Percentiles rank a stretch among this genome's conserved stretches.
phyloP scores from a whole-genome alignment of 495 filamentous ascomycete species.

The Aspergillus coremiiformis region DNA sequence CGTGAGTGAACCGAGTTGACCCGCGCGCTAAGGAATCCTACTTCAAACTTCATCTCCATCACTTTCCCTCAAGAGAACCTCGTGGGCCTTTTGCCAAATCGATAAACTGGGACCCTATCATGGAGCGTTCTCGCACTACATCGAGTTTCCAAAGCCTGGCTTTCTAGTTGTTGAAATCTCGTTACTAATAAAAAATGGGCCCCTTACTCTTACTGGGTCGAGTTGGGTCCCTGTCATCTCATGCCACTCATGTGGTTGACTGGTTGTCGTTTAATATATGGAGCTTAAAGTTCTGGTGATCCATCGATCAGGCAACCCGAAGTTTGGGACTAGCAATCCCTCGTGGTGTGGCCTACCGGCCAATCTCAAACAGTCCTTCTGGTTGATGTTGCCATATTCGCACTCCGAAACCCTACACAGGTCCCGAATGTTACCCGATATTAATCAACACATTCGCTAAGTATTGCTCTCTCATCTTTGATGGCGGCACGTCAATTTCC shows the following conservation, averaged over 20 bases:
- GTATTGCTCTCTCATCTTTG: not conserved
- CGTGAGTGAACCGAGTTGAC: slow-evolving; percentile 10
- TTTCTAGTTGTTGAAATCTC: not conserved
- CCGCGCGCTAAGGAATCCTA: slow-evolving; percentile 5
- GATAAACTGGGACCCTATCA: not conserved
- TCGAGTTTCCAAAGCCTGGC: not conserved
- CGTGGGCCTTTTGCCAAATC: not conserved
- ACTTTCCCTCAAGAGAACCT: not conserved
- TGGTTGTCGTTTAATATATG: slow-evolving; percentile 11
- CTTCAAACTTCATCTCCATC: slow-evolving; percentile 1
- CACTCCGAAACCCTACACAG: not conserved
- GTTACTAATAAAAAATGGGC: slow-evolving; percentile 1
- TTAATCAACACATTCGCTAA: not conserved
- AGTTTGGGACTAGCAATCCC: slow-evolving; percentile 7
- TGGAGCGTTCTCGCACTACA: not conserved
- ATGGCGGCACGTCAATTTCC: slow-evolving; percentile 10
- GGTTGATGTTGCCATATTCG: not conserved
- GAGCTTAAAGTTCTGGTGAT: slow-evolving; percentile 10
- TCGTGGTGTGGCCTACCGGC: slow-evolving; percentile 5
- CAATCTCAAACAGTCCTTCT: not conserved
- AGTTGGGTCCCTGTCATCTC: slow-evolving; percentile 7
- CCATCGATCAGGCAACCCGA: slow-evolving; percentile 11
- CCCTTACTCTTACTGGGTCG: slow-evolving; percentile 5
- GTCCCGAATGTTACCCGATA: slow-evolving; percentile 1
- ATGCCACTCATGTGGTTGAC: slow-evolving; percentile 11